phyloP scores from a whole-genome alignment of 768 basidiomycete genomes.

The Suillus luteus region DNA sequence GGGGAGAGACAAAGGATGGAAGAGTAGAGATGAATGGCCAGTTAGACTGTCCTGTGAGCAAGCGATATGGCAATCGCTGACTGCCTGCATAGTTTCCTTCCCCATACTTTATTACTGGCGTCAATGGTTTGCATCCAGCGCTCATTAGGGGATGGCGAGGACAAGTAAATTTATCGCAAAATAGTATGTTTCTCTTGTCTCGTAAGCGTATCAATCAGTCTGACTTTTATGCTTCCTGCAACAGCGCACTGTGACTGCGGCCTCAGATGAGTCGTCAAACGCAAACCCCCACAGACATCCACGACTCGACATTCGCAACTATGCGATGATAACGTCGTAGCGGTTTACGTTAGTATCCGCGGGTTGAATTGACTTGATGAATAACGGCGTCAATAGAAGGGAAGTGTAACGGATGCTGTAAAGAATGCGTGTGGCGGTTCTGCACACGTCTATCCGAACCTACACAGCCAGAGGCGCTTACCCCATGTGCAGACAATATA shows the following conservation, averaged over 20 bases:
- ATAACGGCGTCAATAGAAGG: not conserved
- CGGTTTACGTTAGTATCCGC: conserved; percentile 84
- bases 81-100: not conserved
- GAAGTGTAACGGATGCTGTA: not conserved
- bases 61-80: conserved; percentile 51
- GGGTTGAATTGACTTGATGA: conserved; percentile 1
- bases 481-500: not conserved
- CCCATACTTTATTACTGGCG: not conserved
- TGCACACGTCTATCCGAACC: not conserved
- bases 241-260: conserved; percentile 65
- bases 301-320: conserved; percentile 91
- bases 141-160: conserved; percentile 69
- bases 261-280: conserved; percentile 87
- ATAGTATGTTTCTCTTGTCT: conserved; percentile 55
- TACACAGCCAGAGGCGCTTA: not conserved
- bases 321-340: conserved; percentile 71
- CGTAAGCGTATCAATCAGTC: not conserved
- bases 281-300: conserved; percentile 60
- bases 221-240: not conserved
- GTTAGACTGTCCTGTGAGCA: conserved; percentile 60
- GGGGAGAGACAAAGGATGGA: conserved; percentile 80
- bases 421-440: not conserved
- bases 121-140: conserved; percentile 88
- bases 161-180: conserved; percentile 97
- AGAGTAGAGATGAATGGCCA: conserved; percentile 78